phyloP scores from a whole-genome alignment of 139 green algal genomes.

The Eudorina sp. region DNA sequence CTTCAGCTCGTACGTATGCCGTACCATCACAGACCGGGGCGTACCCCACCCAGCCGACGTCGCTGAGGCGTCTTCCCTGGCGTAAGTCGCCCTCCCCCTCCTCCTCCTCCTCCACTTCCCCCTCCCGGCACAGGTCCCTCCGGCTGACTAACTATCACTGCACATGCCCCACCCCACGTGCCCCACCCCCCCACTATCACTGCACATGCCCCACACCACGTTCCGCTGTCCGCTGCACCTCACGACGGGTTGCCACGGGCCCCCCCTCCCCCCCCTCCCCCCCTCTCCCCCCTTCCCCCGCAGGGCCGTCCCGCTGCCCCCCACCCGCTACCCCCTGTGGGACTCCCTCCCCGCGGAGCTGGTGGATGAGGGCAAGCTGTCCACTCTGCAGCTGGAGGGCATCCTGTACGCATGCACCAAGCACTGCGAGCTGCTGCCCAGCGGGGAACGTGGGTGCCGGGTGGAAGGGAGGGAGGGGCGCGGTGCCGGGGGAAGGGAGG shows the following conservation, averaged over 20 bases:
- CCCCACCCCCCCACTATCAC: not conserved
- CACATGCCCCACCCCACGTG: not conserved
- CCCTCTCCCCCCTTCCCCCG: not conserved
- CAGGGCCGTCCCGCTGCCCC: constrained; percentile 83
- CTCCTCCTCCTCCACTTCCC: not conserved
- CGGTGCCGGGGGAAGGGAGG: no score
- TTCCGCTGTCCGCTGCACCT: no score
- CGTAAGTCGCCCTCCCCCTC: constrained; percentile 42
- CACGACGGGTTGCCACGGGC: not conserved
- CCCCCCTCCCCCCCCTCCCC: not conserved
- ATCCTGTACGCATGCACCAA: constrained; percentile 86
- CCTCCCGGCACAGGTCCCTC: no score
- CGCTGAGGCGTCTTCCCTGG: constrained; percentile 79
- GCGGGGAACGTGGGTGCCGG: constrained; percentile 70
- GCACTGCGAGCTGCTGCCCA: constrained; percentile 84
- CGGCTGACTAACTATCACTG: no score
- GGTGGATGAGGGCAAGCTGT: constrained; percentile 78
- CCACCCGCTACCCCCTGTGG: constrained; percentile 79
- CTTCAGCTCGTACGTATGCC: constrained; percentile 63
- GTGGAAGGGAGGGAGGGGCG: no score
- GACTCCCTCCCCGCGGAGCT: constrained; percentile 71
- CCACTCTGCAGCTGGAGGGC: constrained; percentile 90
- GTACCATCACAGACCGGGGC: constrained; percentile 33
- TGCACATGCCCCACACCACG: not conserved
- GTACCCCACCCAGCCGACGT: constrained; percentile 79